Evolutionary conservation across 495 filamentous ascomycete genomes (phyloP), one percentile per base, ranked within the genome.

Genomic region (Annulohypoxylon bovei): DNA sequence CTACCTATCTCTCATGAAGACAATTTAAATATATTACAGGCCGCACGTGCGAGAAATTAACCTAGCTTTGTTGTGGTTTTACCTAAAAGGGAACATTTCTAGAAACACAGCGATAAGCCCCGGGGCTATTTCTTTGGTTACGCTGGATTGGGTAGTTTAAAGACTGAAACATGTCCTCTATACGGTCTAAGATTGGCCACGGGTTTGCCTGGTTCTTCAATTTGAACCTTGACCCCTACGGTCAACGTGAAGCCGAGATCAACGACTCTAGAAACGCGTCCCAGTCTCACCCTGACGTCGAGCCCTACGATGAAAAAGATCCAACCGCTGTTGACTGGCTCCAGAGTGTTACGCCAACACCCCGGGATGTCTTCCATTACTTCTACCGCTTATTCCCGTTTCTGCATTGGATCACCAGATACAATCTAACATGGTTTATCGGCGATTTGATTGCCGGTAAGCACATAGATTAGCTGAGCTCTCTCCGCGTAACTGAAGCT

Each of bases 331-430:
- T 50, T 14, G 59, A 54, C 20, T 72, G 69, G 69, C 35, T 72
- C 60, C 6, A 56, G n/a, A 67, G 69, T 25, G n/a, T 72, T 40
- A 67, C 63, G 6, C 69, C 69, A 16, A 72, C 69, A 5, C 63
- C 64, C 53, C 69, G 69, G 16, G 64, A 35, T 1, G 56, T 67
- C 30, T 33, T 67, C 39, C 63, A 64, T 18, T 72, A 72, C 35
- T 56, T 72, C 37, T 71, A 64, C 37, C 68, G 63, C 25, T 30
- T 72, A 16, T 68, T 86, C 55, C 84, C 84, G 6, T 85, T 86
- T 65, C 67, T 80, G 5, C 74, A 77, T 30, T 86, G 83, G 83
- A 85, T 86, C 32, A 81, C 84, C 60, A 80, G 83, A 49, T 86
- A 86, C 60, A 86, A 86, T 62, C 28, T 83, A 56, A 84, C 75